phyloP scores from a whole-genome alignment of 2,329 filamentous ascomycete genomes.

The Fusarium sp. region DNA sequence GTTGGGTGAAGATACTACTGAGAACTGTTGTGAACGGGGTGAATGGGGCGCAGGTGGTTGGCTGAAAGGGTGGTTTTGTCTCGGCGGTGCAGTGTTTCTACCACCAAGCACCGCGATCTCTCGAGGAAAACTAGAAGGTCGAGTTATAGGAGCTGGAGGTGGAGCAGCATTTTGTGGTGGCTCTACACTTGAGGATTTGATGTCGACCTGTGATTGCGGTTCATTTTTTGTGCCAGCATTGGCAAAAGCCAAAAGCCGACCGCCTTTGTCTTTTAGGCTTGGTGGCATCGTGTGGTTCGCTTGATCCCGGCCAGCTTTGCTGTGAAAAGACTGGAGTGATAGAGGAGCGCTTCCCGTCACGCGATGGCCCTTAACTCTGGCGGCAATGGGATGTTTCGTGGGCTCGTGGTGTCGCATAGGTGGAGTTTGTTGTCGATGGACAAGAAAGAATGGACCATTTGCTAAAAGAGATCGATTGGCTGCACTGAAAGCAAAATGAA shows the following conservation, averaged over 20 bases:
- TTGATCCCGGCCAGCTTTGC: background rate
- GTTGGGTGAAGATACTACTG: conserved; percentile 35
- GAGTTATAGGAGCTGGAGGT: conserved; percentile 40
- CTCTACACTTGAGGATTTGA: conserved; percentile 34
- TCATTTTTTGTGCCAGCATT: conserved; percentile 37
- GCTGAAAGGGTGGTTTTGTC: conserved; percentile 39
- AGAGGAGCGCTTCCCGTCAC: conserved; percentile 6
- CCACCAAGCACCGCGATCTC: conserved; percentile 52
- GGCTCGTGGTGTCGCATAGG: conserved; percentile 29
- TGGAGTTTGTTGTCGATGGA: conserved; percentile 5
- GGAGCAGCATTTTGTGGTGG: conserved; percentile 25
- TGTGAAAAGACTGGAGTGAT: background rate
- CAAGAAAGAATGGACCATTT: conserved; percentile 12
- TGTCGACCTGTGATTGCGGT: conserved; percentile 31
- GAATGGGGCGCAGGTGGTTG: conserved; percentile 30
- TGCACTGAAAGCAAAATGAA: background rate
- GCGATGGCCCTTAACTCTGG: conserved; percentile 14
- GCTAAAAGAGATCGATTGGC: conserved; percentile 16
- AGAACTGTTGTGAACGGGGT: conserved; percentile 36
- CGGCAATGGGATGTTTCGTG: conserved; percentile 22
- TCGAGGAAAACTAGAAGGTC: conserved; percentile 49
- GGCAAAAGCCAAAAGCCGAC: conserved; percentile 49
- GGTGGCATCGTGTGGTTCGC: conserved; percentile 43
- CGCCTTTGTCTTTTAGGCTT: conserved; percentile 48
- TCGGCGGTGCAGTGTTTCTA: conserved; percentile 46